Percentiles rank a stretch among this genome's conserved stretches.
These are phyloP conservation scores for Triangularia verruculosa DNA, from an alignment of 2,329 filamentous ascomycete species.

Conservation along the genomic window DNA sequence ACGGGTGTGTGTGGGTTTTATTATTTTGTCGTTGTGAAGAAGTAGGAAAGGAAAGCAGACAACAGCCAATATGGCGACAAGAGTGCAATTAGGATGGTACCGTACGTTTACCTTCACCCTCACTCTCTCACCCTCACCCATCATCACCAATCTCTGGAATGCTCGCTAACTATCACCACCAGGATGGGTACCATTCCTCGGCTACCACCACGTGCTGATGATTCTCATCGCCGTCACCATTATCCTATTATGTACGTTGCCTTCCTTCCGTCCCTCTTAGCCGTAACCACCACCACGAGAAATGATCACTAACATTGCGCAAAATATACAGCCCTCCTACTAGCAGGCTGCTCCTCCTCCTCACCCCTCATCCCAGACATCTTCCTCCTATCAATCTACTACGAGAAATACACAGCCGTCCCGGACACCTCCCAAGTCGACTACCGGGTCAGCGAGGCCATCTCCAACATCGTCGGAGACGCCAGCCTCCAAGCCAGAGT, in stretches of 20 bases:
- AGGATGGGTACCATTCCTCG: constrained; percentile 67
- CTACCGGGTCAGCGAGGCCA: constrained; percentile 79
- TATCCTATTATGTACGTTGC: constrained; percentile 81
- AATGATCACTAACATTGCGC: constrained; percentile 11
- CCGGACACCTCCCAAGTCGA: constrained; percentile 87
- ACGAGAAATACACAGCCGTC: constrained; percentile 76
- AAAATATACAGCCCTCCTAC: constrained; percentile 66
- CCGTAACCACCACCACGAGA: not conserved
- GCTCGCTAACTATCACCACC: constrained; percentile 12
- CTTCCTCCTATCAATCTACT: constrained; percentile 98
- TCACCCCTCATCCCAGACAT: constrained; percentile 93
- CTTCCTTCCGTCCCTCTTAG: too few relatives aligned
- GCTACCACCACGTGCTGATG: constrained; percentile 89
- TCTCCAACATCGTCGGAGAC: constrained; percentile 83
- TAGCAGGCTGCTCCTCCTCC: constrained; percentile 95
- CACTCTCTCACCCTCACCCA: not conserved
- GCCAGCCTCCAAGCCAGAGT: constrained; percentile 87
- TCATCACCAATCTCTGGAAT: not conserved
- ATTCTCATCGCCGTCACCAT: constrained; percentile 91
- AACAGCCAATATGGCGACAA: constrained; percentile 31
- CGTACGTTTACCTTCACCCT: constrained; percentile 37
- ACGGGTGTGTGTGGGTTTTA: constrained; percentile 24
- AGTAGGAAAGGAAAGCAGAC: not conserved
- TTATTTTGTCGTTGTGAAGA: not conserved
- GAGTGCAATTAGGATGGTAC: constrained; percentile 49